Evolutionary conservation across 331 rosid genomes (phyloP), one percentile per base, ranked within the genome.

Genomic region (Prunus yedoensis): DNA sequence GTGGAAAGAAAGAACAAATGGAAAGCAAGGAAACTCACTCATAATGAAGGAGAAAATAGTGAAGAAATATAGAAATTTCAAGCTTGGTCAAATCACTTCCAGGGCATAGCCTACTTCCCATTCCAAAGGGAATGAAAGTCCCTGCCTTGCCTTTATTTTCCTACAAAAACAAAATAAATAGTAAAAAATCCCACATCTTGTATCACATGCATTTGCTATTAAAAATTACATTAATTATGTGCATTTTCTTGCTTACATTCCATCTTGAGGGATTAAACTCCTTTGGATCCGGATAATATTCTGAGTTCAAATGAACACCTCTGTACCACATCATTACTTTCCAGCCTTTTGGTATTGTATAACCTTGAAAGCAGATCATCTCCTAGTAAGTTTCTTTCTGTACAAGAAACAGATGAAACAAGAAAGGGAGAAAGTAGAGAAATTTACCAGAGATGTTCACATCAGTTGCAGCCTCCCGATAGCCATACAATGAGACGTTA

Each of bases 261-360:
- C 80, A 84, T 84, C 85, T 84, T n/a, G 82, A 80, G 57, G 88
- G 85, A 59, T 80, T 63, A 41, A 84, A 84, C 61, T 80, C 67
- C 57, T 59, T 78, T 38, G 87, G 87, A 64, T 84, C 77, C 27
- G 67, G 76, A 76, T 67, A 84, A 11, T 66, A 21, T 66, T 80
- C 75, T 4, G 70, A 27, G 45, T 81, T 82, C 57, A 80, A 70
- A 62, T 84, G 88, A 52, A 84, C 70, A 28, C 85, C 74, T 57
- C 83, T 81, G 28, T 68, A 80, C 85, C 88, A 84, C 38, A 79
- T 54, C 78, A 84, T 52, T 5, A 78, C 85, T 78, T 84, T 84
- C 85, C 87, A 84, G 8, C 87, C 85, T 63, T 77, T 77, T 49
- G 87, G 83, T 43, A 80, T 84, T 49, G 78, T 69, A n/a, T 80